These are phyloP conservation scores for Coprinellus micaceus DNA, from an alignment of 768 basidiomycete genomes.

Conservation along the genomic window DNA sequence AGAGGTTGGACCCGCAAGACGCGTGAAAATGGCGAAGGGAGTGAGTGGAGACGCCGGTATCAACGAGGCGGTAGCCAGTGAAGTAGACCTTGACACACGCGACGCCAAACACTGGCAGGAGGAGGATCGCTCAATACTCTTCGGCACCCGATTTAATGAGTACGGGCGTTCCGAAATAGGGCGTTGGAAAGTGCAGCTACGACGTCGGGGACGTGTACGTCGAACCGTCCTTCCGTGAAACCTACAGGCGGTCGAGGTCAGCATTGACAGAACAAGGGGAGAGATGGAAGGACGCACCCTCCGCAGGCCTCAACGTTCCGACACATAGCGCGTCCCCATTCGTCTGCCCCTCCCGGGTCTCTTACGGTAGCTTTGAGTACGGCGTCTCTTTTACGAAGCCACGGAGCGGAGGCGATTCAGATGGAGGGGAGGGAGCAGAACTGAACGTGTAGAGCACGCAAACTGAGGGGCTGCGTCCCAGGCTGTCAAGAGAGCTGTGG, in stretches of 20 bases:
- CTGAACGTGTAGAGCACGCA: conserved; percentile 54
- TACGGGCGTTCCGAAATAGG: conserved; percentile 61
- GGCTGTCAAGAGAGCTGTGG: conserved; percentile 30
- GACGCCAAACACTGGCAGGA: conserved; percentile 67
- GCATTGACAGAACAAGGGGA: too few relatives aligned
- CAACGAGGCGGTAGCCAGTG: conserved; percentile 5
- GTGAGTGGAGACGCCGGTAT: not conserved
- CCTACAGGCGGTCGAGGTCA: not conserved
- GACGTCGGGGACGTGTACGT: conserved; percentile 55
- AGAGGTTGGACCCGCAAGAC: conserved; percentile 62
- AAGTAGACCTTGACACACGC: conserved; percentile 13
- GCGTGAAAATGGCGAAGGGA: conserved; percentile 54
- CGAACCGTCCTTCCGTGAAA: conserved; percentile 52
- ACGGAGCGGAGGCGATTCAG: conserved; percentile 62
- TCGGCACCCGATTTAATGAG: conserved; percentile 75
- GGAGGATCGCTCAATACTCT: conserved; percentile 66
- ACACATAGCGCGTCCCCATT: conserved; percentile 60
- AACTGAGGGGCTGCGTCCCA: conserved; percentile 64
- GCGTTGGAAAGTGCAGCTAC: conserved; percentile 69
- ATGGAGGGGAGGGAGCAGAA: too few relatives aligned
- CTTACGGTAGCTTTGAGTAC: conserved; percentile 59
- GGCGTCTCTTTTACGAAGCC: conserved; percentile 54
- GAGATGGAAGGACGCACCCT: conserved; percentile 48
- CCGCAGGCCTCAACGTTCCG: conserved; percentile 61
- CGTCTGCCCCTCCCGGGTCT: conserved; percentile 74